Conservation (phyloP, 2,329 filamentous ascomycete species). For the Aureobasidium mangrovei region DNA sequence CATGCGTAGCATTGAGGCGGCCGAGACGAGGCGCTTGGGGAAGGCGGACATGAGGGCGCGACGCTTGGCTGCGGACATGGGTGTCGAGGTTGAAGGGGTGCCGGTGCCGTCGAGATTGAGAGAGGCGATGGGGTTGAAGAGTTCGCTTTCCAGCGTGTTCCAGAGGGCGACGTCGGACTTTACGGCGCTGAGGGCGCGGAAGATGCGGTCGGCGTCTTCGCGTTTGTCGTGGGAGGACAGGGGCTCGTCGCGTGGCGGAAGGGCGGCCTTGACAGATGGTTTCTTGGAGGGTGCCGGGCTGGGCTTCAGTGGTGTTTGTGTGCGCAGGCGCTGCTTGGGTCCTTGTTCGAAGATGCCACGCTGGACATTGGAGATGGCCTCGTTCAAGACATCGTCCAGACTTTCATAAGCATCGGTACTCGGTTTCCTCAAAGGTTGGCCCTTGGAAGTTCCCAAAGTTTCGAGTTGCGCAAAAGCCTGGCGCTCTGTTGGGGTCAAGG, state of each 20-base stretch:
- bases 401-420: neutral
- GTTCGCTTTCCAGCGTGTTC: constrained; percentile 56
- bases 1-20: constrained; percentile 48
- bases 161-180: constrained; percentile 57
- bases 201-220: neutral
- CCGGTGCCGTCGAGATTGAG: constrained; percentile 15
- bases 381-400: constrained; percentile 10
- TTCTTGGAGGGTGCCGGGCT: too few relatives aligned
- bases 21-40: constrained; percentile 50
- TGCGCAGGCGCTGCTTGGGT: constrained; percentile 39
- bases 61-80: neutral
- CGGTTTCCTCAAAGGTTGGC: too few relatives aligned
- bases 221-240: too few relatives aligned
- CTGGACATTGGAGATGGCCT: neutral
- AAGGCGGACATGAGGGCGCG: constrained; percentile 54
- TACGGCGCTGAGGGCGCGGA: constrained; percentile 41
- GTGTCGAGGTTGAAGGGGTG: neutral
- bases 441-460: neutral
- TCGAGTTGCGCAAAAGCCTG: constrained; percentile 6
- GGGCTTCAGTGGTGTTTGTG: constrained; percentile 30
- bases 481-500: neutral
- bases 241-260: too few relatives aligned
- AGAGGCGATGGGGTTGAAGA: constrained; percentile 40
- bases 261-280: too few relatives aligned
- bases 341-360: neutral